Evolutionary conservation across 108 stramenopile genomes (phyloP).

Genomic region (Cyclotella choctawhatcheeana): DNA sequence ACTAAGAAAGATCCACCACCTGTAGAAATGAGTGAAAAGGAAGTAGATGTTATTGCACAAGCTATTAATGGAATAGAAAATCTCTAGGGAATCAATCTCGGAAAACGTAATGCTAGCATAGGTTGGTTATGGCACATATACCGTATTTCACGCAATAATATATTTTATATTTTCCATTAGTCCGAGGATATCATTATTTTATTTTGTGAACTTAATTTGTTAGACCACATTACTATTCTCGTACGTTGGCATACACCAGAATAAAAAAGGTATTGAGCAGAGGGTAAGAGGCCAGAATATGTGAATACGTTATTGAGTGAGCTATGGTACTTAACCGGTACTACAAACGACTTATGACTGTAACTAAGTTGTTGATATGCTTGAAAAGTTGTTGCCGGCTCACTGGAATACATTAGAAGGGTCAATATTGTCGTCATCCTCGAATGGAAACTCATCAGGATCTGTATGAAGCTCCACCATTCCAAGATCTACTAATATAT

Average conservation of each 20-base stretch:
- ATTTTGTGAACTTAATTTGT: too few species aligned
- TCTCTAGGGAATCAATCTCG: neutral
- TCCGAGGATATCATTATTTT: too few species aligned
- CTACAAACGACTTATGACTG: too few species aligned
- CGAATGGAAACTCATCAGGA: constrained; percentile 22
- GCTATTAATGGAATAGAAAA: constrained; percentile 60
- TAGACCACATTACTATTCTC: too few species aligned
- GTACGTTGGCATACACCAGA: too few species aligned
- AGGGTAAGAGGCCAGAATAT: too few species aligned
- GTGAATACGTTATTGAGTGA: too few species aligned
- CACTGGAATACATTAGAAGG: constrained; percentile 13
- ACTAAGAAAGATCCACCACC: constrained; percentile 31
- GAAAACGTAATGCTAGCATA: neutral
- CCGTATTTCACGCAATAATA: neutral
- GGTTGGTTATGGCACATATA: too few species aligned
- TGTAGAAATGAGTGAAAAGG: constrained; percentile 64
- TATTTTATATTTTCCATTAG: too few species aligned
- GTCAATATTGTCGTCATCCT: constrained; percentile 30
- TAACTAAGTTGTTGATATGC: neutral
- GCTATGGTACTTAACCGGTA: too few species aligned
- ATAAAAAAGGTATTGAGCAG: too few species aligned
- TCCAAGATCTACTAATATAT: constrained; percentile 59
- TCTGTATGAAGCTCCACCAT: constrained; percentile 51
- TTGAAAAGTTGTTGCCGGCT: neutral
- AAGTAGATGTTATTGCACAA: constrained; percentile 74